These are phyloP conservation scores for Nephromyces sp. DNA, from an alignment of 169 alveolate genomes.

Conservation along the genomic window DNA sequence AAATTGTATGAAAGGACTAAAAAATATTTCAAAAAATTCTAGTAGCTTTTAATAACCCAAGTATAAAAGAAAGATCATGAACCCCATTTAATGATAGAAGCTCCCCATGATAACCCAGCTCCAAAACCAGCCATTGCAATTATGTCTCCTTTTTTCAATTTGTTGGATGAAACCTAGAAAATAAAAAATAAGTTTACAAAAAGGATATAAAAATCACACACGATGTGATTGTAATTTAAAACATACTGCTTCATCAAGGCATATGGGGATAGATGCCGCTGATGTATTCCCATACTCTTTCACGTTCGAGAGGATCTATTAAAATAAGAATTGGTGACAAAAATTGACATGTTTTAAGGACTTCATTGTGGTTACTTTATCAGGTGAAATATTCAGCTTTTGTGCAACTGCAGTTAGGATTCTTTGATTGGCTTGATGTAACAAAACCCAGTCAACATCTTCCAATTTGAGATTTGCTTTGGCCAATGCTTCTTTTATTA, in stretches of 20 bases:
- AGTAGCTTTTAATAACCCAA: too few species aligned
- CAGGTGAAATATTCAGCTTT: slow-evolving; percentile 31
- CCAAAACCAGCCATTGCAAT: slow-evolving; percentile 55
- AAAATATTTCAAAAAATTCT: too few species aligned
- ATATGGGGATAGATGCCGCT: slow-evolving; percentile 54
- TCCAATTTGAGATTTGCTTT: slow-evolving; percentile 29
- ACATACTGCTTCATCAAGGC: slow-evolving; percentile 46
- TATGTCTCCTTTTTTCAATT: slow-evolving; percentile 40
- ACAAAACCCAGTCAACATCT: slow-evolving; percentile 48
- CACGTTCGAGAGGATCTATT: slow-evolving; percentile 43
- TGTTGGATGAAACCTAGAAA: slow-evolving; percentile 36
- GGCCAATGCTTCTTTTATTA: slow-evolving; percentile 25
- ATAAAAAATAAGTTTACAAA: background rate
- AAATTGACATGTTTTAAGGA: background rate
- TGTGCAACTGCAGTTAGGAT: slow-evolving; percentile 50
- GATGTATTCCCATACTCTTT: slow-evolving; percentile 52
- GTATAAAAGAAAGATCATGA: too few species aligned
- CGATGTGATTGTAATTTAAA: background rate
- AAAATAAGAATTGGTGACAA: background rate
- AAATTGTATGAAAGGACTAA: too few species aligned
- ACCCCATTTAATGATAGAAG: slow-evolving; percentile 42
- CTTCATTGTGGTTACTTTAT: slow-evolving; percentile 25
- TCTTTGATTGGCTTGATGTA: slow-evolving; percentile 55
- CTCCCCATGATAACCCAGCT: slow-evolving; percentile 55
- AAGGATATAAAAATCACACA: background rate